Percentiles rank a stretch among this genome's conserved stretches.
Evolutionary conservation across 2,329 filamentous ascomycete genomes (phyloP).

Genomic region (Ophiosphaerella korrae): DNA sequence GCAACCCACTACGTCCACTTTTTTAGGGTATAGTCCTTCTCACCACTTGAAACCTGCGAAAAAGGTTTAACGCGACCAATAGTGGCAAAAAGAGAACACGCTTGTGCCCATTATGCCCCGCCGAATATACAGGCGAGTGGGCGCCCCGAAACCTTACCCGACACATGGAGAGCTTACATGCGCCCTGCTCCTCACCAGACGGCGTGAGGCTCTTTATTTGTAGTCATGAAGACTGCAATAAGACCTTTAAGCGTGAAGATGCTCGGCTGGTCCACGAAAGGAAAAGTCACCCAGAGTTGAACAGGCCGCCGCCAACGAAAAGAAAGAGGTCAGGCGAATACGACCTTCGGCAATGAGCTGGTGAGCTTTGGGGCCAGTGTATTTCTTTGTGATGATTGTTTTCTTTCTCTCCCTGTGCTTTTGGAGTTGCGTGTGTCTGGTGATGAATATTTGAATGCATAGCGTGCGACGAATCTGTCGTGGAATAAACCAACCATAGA

Average conservation of each 20-base stretch:
- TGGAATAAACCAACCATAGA: no score
- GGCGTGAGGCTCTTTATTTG: slow-evolving; percentile 4
- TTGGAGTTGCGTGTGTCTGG: no score
- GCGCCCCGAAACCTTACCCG: slow-evolving; percentile 5
- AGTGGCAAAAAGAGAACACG: not conserved
- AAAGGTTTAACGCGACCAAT: not conserved
- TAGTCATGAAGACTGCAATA: not conserved
- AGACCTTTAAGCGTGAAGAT: slow-evolving; percentile 5
- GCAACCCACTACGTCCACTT: not conserved
- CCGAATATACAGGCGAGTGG: slow-evolving; percentile 1
- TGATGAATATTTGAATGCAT: no score
- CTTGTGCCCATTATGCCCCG: slow-evolving; percentile 1
- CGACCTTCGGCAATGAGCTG: not conserved
- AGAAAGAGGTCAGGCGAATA: slow-evolving; percentile 4
- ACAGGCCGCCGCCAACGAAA: slow-evolving; percentile 4
- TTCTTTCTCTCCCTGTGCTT: not conserved
- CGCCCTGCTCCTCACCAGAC: not conserved
- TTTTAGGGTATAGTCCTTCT: not conserved
- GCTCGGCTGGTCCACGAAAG: slow-evolving; percentile 6
- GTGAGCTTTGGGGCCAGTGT: not conserved
- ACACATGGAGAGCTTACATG: slow-evolving; percentile 5
- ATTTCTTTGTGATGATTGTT: not conserved
- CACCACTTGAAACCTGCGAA: not conserved
- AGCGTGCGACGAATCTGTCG: no score
- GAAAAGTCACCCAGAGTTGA: slow-evolving; percentile 7